Conservation (phyloP, 441 rosid species). For the Bruguiera hainesii region DNA sequence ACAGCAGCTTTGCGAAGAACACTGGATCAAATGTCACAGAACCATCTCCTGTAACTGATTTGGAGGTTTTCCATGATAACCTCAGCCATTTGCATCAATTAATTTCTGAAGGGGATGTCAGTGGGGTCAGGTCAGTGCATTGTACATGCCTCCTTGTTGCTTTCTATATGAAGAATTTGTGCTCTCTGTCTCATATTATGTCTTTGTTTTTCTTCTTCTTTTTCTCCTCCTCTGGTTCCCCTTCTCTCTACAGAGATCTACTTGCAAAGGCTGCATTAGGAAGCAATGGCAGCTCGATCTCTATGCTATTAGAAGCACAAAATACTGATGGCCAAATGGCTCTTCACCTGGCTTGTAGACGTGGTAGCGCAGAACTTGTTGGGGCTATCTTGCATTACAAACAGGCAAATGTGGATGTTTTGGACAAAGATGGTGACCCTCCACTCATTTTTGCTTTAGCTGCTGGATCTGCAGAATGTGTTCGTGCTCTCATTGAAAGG, state of each 20-base stretch:
- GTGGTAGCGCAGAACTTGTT: conserved; percentile 92
- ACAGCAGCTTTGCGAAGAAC: conserved; percentile 55
- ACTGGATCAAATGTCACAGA: conserved; percentile 58
- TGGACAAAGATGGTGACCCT: conserved; percentile 98
- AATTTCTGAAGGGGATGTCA: conserved; percentile 72
- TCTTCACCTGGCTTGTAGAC: conserved; percentile 97
- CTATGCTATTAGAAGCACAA: conserved; percentile 71
- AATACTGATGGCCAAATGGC: conserved; percentile 95
- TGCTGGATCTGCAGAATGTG: conserved; percentile 98
- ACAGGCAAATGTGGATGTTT: conserved; percentile 77
- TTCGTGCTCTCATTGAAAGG: conserved; percentile 70
- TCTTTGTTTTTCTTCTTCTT: conserved; percentile 13
- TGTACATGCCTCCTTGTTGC: conserved; percentile 6
- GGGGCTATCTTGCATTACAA: conserved; percentile 65
- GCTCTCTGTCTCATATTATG: conserved; percentile 6
- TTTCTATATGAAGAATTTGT: not conserved
- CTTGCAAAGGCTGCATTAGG: conserved; percentile 70
- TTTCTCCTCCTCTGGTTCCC: not conserved
- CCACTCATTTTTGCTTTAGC: conserved; percentile 99
- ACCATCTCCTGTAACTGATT: conserved; percentile 40
- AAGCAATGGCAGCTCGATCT: conserved; percentile 43
- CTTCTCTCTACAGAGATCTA: conserved; percentile 49
- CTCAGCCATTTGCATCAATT: conserved; percentile 68
- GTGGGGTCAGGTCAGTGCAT: conserved; percentile 76
- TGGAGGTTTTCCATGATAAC: conserved; percentile 51